Evolutionary conservation across 1,139 yeast species (phyloP), one percentile per base, ranked within the genome.

Genomic region (Sugiyamaella neomexicana): DNA sequence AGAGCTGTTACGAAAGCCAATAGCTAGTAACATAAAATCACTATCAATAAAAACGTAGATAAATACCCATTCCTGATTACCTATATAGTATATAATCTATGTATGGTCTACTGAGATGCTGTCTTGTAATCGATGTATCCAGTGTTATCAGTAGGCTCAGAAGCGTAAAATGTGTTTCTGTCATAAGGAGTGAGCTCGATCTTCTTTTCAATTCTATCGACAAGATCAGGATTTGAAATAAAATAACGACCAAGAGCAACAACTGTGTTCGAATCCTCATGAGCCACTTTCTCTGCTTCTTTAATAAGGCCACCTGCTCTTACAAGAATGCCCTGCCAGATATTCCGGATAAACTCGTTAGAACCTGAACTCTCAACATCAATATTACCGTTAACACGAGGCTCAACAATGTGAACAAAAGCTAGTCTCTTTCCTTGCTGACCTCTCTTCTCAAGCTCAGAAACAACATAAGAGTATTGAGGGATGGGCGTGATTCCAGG

Each of bases 161-260:
- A 58, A 15, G 64, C 54, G 61, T 76, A 75, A 61, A 75, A 75
- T 8, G 68, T 62, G n/a, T 48, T 55, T 3, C 78, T 62, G 50
- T 71, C 62, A 55, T 72, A 73, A 16, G 64, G 56, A 42, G 63
- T 69, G 59, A 67, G 52, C 59, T 64, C 58, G 45, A 60, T 31
- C 27, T 73, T 74, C 48, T 73, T 60, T 55, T 71, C 69, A 50
- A 79, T 62, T 57, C 80, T 70, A 16, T 68, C 62, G 10, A 74
- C 72, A 34, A 80, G 65, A 60, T 79, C 83, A 0, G 83, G 83
- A 61, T 78, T 80, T 17, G 81, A 65, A 15, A 42, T 42, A 12
- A 42, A 42, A 10, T 29, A 42, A 2, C 46, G 8, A 2, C 46
- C 46, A 13, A 39, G 70, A 1, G 76, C 81, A 50, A 77, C 68